Evolutionary conservation across 2,329 filamentous ascomycete genomes (phyloP).

Genomic region (Kalaharituber pfeilii): DNA sequence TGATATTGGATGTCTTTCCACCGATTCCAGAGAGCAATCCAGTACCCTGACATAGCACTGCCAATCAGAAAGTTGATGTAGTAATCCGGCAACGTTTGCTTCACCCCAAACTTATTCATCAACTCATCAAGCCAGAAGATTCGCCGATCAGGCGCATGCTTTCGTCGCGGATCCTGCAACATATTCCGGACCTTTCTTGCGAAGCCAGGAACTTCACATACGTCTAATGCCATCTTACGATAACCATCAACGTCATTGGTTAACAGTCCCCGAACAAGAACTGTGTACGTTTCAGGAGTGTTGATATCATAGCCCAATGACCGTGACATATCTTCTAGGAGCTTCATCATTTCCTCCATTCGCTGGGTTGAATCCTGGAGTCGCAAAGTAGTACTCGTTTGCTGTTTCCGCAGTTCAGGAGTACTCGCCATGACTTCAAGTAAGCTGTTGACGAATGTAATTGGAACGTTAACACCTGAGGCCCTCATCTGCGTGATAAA

Average conservation of each 20-base stretch:
- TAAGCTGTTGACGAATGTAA: slow-evolving; percentile 16
- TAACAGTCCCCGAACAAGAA: slow-evolving; percentile 7
- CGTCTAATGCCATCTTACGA: not conserved
- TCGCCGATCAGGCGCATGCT: slow-evolving; percentile 3
- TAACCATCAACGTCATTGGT: slow-evolving; percentile 1
- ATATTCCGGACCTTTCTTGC: not conserved
- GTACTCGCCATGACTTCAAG: slow-evolving; percentile 16
- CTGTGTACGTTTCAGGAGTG: slow-evolving; percentile 10
- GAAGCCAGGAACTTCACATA: slow-evolving; percentile 6
- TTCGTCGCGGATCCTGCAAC: slow-evolving; percentile 1
- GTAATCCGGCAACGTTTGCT: slow-evolving; percentile 10
- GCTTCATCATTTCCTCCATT: not conserved
- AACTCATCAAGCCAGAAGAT: not conserved
- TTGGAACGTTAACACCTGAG: slow-evolving; percentile 4
- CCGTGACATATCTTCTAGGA: slow-evolving; percentile 7
- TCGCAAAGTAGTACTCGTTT: not conserved
- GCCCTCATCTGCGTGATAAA: slow-evolving; percentile 6
- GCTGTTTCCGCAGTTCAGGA: slow-evolving; percentile 3
- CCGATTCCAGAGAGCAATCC: slow-evolving; percentile 13
- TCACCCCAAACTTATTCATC: not conserved
- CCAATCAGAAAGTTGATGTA: slow-evolving; percentile 6
- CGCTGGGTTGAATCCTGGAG: not conserved
- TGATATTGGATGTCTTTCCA: slow-evolving; percentile 17
- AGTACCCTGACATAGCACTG: slow-evolving; percentile 7
- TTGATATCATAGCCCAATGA: slow-evolving; percentile 1